Base-by-base conservation (phyloP, 257 asterid species). In the Leonotis leonurus region DNA sequence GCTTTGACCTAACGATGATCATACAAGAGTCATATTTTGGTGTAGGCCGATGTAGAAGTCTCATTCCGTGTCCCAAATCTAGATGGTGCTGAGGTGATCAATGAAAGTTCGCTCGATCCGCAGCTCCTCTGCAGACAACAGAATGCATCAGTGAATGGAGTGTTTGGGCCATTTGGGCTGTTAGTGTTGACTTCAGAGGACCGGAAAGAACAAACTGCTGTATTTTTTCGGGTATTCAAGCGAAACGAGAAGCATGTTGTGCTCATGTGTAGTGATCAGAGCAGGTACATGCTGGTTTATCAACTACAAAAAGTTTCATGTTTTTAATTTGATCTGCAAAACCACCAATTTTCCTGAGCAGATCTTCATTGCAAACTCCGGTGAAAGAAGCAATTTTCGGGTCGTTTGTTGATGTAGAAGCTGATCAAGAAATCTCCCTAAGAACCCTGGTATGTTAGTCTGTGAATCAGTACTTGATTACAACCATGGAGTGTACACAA, bases 241-340 rank as follows among this genome's bases (percentile, higher is more conserved):
- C 57, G 45, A 7, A 8, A 57, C 5, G 68, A 13, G 40, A 78
- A 67, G 46, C 59, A 53, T 52, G 75, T 73, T 12, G 84, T 75
- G 59, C 77, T 83, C 43, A 77, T 83, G 83, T 78, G 87, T 43
- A 73, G 74, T 57, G 87, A 83, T 54, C 90, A 77, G 61, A 75
- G 79, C 79, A 80, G 83, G 89, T 77, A 62, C 4, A 9, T 30
- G 6, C 22, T 7, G 12, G 18, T 43, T 56, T 44, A 22, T 55
- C 2, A 16, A 1, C 8, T 33, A 1, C 22, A 22, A 0, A 44
- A 29, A 22, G 8, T 12, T 33, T 2, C 14, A 29, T 32, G 6
- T 54, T n/a, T 24, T 6, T n/a, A n/a, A n/a, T n/a, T n/a, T n/a
- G n/a, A n/a, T n/a, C n/a, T 33, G 9, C 39, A 7, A 27, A 33